phyloP scores from a whole-genome alignment of 192 early-diverging fungal genomes.

The Entomortierella chlamydospora region DNA sequence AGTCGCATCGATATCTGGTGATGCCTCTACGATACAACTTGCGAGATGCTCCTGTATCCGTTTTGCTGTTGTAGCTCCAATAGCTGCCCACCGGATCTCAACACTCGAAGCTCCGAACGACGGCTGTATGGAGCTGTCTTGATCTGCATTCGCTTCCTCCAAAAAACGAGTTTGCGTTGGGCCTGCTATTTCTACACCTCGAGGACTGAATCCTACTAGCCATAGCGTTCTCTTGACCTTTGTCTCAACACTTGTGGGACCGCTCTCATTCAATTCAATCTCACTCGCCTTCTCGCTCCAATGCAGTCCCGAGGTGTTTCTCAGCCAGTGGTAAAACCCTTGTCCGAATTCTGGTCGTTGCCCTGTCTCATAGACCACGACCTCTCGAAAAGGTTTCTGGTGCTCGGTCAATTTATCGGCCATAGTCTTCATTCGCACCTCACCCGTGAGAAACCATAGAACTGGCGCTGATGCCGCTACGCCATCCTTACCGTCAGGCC shows the following conservation, averaged over 20 bases:
- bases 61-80: slow-evolving; percentile 35
- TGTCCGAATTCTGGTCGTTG: slow-evolving; percentile 14
- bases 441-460: slow-evolving; percentile 43
- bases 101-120: neutral
- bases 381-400: slow-evolving; percentile 24
- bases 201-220: slow-evolving; percentile 45
- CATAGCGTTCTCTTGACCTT: slow-evolving; percentile 13
- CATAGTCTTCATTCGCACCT: slow-evolving; percentile 42
- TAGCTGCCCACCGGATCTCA: slow-evolving; percentile 26
- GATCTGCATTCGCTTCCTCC: neutral
- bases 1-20: neutral
- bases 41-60: slow-evolving; percentile 26
- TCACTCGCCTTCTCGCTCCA: neutral
- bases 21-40: neutral
- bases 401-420: slow-evolving; percentile 9
- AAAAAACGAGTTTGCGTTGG: neutral
- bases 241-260: neutral
- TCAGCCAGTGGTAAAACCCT: slow-evolving; percentile 13
- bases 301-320: neutral
- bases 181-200: slow-evolving; percentile 28
- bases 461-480: neutral
- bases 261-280: too few species aligned
- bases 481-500: slow-evolving; percentile 6
- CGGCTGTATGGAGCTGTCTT: neutral
- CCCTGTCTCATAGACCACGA: slow-evolving; percentile 40